phyloP scores from a whole-genome alignment of 495 filamentous ascomycete genomes.

The Penicillium mononematosum region DNA sequence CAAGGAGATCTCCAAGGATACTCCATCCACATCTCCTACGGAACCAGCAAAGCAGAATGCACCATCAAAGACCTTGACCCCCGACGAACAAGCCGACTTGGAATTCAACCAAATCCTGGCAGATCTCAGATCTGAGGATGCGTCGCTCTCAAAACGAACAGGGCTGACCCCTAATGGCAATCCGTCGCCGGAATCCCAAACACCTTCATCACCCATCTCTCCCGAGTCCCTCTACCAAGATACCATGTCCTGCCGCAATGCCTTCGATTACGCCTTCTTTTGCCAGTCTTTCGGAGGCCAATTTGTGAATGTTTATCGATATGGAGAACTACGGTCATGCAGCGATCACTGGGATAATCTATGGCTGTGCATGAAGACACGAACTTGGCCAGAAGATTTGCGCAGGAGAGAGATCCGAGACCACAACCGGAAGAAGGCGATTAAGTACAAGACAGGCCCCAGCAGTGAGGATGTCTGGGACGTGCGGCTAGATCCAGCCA shows the following conservation, averaged over 20 bases:
- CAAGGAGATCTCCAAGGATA: constrained; percentile 23
- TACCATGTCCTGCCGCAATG: constrained; percentile 80
- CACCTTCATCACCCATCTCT: constrained; percentile 43
- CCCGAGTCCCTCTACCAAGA: constrained; percentile 68
- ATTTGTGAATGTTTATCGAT: constrained; percentile 82
- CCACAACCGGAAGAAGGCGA: constrained; percentile 70
- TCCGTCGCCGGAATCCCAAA: constrained; percentile 12
- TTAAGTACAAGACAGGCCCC: constrained; percentile 68
- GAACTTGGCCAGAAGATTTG: constrained; percentile 43
- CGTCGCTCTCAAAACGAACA: constrained; percentile 23
- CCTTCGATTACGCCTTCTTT: constrained; percentile 94
- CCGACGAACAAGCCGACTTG: constrained; percentile 59
- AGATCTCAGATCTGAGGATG: constrained; percentile 43
- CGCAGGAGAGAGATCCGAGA: constrained; percentile 61
- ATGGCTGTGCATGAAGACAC: constrained; percentile 92
- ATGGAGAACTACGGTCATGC: constrained; percentile 72
- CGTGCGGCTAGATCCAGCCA: constrained; percentile 53
- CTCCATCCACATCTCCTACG: constrained; percentile 18
- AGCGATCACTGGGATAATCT: constrained; percentile 82
- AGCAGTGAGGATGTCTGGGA: constrained; percentile 95
- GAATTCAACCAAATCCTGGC: constrained; percentile 61
- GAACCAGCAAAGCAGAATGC: constrained; percentile 17
- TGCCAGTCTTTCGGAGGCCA: constrained; percentile 91
- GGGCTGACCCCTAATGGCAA: constrained; percentile 18
- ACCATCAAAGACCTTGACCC: constrained; percentile 44